phyloP scores from a whole-genome alignment of 148 eudicot species.

The Silene uniflora region DNA sequence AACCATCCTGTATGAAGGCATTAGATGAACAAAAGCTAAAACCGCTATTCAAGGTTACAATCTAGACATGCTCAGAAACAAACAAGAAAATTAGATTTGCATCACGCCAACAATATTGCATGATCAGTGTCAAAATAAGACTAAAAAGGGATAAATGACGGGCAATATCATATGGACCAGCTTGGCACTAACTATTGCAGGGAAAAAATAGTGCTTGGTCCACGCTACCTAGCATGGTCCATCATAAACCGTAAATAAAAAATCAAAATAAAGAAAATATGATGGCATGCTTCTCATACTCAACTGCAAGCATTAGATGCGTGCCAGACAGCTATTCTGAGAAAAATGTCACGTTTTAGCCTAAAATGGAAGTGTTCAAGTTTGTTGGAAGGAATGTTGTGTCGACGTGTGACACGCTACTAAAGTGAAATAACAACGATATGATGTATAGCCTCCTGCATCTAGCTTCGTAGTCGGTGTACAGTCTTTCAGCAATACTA shows the following conservation, averaged over 20 bases:
- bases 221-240: not conserved
- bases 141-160: not conserved
- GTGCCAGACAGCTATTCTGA: not conserved
- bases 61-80: not conserved
- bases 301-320: no score
- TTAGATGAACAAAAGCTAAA: slow-evolving; percentile 4
- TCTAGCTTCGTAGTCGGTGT: no score
- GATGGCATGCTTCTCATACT: no score
- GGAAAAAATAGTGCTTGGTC: not conserved
- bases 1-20: slow-evolving; percentile 54
- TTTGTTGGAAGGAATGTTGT: not conserved
- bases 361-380: not conserved
- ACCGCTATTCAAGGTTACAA: not conserved
- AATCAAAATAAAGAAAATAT: no score
- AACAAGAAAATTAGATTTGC: slow-evolving; percentile 7
- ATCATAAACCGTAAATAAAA: not conserved
- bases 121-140: no score
- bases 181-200: not conserved
- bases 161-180: not conserved
- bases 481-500: no score
- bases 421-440: not conserved
- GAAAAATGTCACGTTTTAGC: not conserved
- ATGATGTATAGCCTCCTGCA: no score
- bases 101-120: not conserved
- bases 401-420: not conserved